Conservation (phyloP, 306 rosid species). For the Gleditsia sinensis region DNA sequence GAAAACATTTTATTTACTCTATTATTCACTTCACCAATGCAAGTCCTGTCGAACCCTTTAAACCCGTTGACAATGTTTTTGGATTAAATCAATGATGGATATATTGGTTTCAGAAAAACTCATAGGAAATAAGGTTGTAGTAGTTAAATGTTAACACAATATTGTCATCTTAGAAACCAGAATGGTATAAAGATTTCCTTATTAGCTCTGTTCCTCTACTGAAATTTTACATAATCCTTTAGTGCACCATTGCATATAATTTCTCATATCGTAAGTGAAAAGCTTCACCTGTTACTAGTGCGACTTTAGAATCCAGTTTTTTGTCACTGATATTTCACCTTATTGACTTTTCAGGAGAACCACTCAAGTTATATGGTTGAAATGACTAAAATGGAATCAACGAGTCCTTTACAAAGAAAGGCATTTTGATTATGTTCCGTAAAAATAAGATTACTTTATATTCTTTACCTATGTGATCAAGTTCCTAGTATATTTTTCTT, state of each 20-base stretch:
- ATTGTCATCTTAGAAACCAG: neutral
- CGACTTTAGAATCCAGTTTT: constrained; percentile 22
- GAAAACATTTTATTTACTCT: neutral
- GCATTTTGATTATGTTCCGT: constrained; percentile 6
- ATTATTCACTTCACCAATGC: constrained; percentile 10
- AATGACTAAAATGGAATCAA: constrained; percentile 73
- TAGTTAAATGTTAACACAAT: neutral
- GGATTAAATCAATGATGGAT: neutral
- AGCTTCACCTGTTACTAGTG: constrained; percentile 17
- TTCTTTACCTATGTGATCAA: too few species aligned
- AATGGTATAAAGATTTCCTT: constrained; percentile 16
- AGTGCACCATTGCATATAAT: neutral
- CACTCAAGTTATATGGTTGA: constrained; percentile 86
- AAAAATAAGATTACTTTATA: too few species aligned
- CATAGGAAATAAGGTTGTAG: neutral
- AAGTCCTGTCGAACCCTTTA: neutral
- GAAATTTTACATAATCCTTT: constrained; percentile 10
- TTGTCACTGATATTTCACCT: constrained; percentile 30
- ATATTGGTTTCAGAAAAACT: neutral
- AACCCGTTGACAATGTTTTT: neutral
- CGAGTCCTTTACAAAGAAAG: constrained; percentile 51
- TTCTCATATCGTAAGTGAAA: constrained; percentile 14
- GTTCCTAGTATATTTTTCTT: too few species aligned
- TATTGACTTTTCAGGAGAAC: constrained; percentile 59
- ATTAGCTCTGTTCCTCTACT: neutral